Percentiles rank a stretch among this genome's conserved stretches.
These are phyloP conservation scores for Populus tremula DNA, from an alignment of 345 rosid species.

Conservation along the genomic window DNA sequence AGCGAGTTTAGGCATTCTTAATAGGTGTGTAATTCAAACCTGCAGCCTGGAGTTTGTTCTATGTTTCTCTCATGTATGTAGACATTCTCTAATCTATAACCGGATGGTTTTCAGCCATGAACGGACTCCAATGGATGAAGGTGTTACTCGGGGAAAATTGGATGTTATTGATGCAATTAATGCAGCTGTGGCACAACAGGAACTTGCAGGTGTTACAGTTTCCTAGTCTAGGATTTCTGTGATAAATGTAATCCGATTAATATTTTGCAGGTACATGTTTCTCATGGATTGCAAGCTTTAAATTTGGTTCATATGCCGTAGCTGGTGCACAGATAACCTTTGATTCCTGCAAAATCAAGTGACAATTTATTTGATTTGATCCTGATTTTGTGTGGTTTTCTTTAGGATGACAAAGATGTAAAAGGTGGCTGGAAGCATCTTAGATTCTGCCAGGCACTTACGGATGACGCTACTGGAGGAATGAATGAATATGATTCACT, in stretches of 20 bases:
- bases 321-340: background rate
- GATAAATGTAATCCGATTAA: background rate
- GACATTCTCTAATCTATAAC: background rate
- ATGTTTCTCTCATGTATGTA: background rate
- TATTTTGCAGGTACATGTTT: slow-evolving; percentile 1
- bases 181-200: slow-evolving; percentile 57
- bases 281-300: background rate
- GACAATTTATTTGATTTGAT: background rate
- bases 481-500: slow-evolving; percentile 14
- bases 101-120: slow-evolving; percentile 57
- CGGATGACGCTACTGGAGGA: slow-evolving; percentile 14
- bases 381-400: background rate
- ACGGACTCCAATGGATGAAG: slow-evolving; percentile 78
- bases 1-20: slow-evolving; percentile 66
- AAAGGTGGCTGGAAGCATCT: slow-evolving; percentile 3
- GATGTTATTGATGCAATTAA: slow-evolving; percentile 65
- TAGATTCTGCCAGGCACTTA: background rate
- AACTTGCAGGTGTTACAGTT: slow-evolving; percentile 49
- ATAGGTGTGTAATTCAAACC: slow-evolving; percentile 43
- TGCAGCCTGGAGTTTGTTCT: background rate
- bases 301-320: background rate
- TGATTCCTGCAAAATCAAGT: background rate
- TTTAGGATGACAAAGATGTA: background rate
- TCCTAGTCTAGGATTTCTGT: slow-evolving; percentile 25
- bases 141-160: slow-evolving; percentile 60